Percentiles rank a stretch among this genome's conserved stretches.
Conservation (phyloP, 176 grass and related monocot genomes). For the Dendrocalamus sinicus region DNA sequence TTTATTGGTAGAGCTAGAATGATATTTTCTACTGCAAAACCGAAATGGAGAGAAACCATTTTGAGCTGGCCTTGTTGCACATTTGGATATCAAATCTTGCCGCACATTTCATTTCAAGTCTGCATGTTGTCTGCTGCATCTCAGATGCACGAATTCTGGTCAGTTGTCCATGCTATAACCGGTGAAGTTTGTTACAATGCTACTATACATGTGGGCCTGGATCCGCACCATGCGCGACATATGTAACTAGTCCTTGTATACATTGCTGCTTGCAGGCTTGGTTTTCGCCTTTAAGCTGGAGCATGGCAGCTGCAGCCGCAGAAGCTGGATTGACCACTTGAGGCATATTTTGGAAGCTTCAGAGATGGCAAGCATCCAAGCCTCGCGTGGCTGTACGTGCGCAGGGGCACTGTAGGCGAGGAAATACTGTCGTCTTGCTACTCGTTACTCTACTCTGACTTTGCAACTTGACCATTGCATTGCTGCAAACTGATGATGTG, state of each 20-base stretch:
- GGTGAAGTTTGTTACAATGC: conserved; percentile 43
- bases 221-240: conserved; percentile 35
- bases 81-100: conserved; percentile 19
- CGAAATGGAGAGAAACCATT: conserved; percentile 2
- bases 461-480: conserved; percentile 4
- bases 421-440: conserved; percentile 40
- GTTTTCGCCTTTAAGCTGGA: conserved; percentile 47
- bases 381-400: conserved; percentile 41
- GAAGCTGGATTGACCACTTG: conserved; percentile 51
- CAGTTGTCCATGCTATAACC: conserved; percentile 35
- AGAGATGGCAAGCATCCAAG: conserved; percentile 48
- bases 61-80: background rate
- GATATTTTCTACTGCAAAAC: conserved; percentile 12
- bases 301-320: conserved; percentile 35
- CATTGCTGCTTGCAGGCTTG: conserved; percentile 45
- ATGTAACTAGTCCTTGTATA: conserved; percentile 53
- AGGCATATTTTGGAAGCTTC: conserved; percentile 45
- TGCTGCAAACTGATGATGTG: conserved; percentile 1
- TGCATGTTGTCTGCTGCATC: background rate
- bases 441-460: conserved; percentile 30
- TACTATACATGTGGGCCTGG: conserved; percentile 52
- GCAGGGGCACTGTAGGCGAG: conserved; percentile 47
- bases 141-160: conserved; percentile 29
- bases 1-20: conserved; percentile 8
- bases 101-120: conserved; percentile 19